Evolutionary conservation across 768 basidiomycete genomes (phyloP).

Genomic region (Suillus americanus): DNA sequence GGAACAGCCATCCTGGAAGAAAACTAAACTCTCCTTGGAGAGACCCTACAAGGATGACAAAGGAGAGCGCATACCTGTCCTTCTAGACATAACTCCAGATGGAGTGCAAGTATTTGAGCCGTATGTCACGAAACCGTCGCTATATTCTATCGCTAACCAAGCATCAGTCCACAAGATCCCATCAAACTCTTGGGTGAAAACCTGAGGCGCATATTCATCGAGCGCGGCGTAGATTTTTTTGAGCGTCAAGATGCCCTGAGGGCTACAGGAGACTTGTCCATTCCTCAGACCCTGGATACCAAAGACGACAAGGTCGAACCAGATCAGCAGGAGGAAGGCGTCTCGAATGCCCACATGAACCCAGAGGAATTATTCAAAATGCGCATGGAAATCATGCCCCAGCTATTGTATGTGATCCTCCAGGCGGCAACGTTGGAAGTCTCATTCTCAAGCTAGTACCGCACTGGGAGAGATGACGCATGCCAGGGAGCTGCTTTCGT

Average conservation of each 20-base stretch:
- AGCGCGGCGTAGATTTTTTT: constrained; percentile 77
- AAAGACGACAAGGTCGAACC: constrained; percentile 30
- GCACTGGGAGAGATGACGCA: constrained; percentile 80
- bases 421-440: not conserved
- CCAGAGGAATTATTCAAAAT: constrained; percentile 72
- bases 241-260: constrained; percentile 43
- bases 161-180: constrained; percentile 51
- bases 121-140: constrained; percentile 41
- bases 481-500: constrained; percentile 66
- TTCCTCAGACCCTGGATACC: constrained; percentile 27
- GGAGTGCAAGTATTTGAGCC: constrained; percentile 71
- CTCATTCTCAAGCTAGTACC: constrained; percentile 41
- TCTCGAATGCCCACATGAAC: constrained; percentile 52
- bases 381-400: constrained; percentile 69
- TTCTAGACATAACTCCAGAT: constrained; percentile 69
- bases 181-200: constrained; percentile 62
- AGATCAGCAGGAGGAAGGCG: constrained; percentile 22
- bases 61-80: constrained; percentile 57
- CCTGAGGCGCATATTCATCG: constrained; percentile 66
- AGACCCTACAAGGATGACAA: constrained; percentile 79
- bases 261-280: constrained; percentile 17
- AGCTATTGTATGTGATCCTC: constrained; percentile 60
- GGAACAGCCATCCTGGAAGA: constrained; percentile 50
- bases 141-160: constrained; percentile 17
- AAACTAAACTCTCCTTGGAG: constrained; percentile 69